Percentiles rank a stretch among this genome's conserved stretches.
Evolutionary conservation across 495 filamentous ascomycete species (phyloP).

Genomic region (Corynascus novoguineensis): DNA sequence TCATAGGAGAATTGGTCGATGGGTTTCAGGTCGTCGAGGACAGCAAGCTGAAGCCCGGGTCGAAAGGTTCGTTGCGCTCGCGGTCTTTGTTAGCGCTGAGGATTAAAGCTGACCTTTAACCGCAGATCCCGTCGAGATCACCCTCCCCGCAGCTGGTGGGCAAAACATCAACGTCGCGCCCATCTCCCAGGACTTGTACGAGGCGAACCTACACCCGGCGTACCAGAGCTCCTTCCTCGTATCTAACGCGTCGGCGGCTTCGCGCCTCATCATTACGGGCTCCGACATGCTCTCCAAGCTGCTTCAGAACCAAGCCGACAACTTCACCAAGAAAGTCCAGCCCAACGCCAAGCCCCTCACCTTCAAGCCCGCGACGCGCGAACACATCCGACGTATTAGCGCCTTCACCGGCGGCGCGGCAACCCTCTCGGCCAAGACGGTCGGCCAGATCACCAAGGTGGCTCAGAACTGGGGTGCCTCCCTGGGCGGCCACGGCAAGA

Average conservation of each 20-base stretch:
- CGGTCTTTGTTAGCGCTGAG: neutral
- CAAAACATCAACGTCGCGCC: constrained; percentile 69
- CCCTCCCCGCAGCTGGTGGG: constrained; percentile 67
- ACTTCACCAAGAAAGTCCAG: constrained; percentile 71
- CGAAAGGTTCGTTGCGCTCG: constrained; percentile 63
- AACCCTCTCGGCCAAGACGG: constrained; percentile 73
- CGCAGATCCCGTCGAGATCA: constrained; percentile 84
- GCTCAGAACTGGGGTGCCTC: constrained; percentile 85
- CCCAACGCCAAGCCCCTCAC: constrained; percentile 73
- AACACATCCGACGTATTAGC: constrained; percentile 78
- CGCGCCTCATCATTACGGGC: constrained; percentile 85
- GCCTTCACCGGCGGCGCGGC: constrained; percentile 72
- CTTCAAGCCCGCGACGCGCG: constrained; percentile 81
- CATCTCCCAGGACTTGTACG: constrained; percentile 71
- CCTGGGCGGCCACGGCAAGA: constrained; percentile 57
- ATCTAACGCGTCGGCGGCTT: constrained; percentile 82
- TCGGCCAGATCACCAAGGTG: constrained; percentile 70
- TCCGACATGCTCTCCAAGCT: constrained; percentile 72
- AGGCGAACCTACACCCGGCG: constrained; percentile 76
- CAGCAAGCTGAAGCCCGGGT: constrained; percentile 66
- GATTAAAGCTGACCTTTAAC: constrained; percentile 8
- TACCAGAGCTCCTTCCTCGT: constrained; percentile 84
- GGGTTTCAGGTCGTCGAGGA: constrained; percentile 76
- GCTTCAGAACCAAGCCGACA: constrained; percentile 69
- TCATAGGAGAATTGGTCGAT: constrained; percentile 84